phyloP scores from a whole-genome alignment of 2,329 filamentous ascomycete genomes.

The Arthrinium phaeospermum region DNA sequence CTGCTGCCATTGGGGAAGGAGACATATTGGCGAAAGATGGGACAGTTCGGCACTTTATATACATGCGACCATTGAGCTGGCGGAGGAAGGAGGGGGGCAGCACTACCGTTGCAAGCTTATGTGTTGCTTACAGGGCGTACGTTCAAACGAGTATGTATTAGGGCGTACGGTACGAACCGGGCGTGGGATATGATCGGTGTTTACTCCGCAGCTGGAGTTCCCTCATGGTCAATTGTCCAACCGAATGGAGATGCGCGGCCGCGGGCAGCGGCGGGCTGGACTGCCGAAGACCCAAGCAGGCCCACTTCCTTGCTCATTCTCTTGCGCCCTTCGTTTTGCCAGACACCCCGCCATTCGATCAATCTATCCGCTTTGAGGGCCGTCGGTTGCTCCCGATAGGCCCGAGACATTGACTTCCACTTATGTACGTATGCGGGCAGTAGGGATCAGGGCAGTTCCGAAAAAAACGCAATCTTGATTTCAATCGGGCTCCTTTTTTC shows the following conservation, averaged over 20 bases:
- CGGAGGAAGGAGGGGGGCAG: background rate
- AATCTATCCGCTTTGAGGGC: background rate
- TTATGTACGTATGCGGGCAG: background rate
- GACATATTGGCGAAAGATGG: background rate
- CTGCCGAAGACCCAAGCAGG: background rate
- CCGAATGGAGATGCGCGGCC: background rate
- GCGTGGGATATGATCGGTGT: background rate
- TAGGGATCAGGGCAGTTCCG: constrained; percentile 1
- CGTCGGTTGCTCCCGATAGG: constrained; percentile 9
- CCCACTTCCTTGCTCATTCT: background rate
- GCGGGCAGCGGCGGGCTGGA: background rate
- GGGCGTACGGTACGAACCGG: too few species aligned
- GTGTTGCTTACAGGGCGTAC: background rate
- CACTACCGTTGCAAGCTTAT: background rate
- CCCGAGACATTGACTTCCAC: constrained; percentile 2
- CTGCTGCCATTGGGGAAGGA: background rate
- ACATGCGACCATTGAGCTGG: background rate
- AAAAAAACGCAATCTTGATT: background rate
- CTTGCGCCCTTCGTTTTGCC: background rate
- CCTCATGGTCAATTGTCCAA: background rate
- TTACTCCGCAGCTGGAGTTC: background rate
- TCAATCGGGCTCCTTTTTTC: background rate
- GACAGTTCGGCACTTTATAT: background rate
- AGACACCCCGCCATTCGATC: background rate
- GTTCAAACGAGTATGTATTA: too few species aligned